A percentile compares a stretch with the other conserved stretches of the same genome.
These are phyloP conservation scores for Fusarium sp. DNA, from an alignment of 2,329 filamentous ascomycete species.

Conservation along the genomic window DNA sequence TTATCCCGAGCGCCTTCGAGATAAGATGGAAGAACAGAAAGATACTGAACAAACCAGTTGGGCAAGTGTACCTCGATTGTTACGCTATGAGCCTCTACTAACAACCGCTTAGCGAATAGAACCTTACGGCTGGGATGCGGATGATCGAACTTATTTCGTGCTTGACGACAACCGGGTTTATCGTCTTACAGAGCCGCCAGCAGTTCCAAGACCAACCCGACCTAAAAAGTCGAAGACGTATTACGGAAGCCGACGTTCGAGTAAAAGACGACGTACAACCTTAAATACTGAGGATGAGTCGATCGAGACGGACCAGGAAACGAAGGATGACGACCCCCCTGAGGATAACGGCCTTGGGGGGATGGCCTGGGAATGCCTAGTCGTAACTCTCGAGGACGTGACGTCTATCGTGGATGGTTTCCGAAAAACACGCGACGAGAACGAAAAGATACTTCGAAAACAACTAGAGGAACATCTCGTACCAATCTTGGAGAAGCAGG, in stretches of 20 bases:
- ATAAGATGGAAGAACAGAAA: slow-evolving; percentile 84
- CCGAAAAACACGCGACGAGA: slow-evolving; percentile 79
- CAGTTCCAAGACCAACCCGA: slow-evolving; percentile 72
- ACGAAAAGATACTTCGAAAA: slow-evolving; percentile 82
- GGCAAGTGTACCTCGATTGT: slow-evolving; percentile 66
- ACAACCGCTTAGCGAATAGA: slow-evolving; percentile 71
- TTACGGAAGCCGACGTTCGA: slow-evolving; percentile 68
- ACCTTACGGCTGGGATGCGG: slow-evolving; percentile 86
- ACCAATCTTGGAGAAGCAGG: slow-evolving; percentile 84
- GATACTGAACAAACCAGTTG: slow-evolving; percentile 84
- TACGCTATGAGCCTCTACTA: slow-evolving; percentile 12
- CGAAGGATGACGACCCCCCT: slow-evolving; percentile 46
- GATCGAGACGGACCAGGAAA: slow-evolving; percentile 51
- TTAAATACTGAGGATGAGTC: slow-evolving; percentile 49
- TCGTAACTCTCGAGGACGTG: slow-evolving; percentile 83
- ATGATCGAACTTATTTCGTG: slow-evolving; percentile 89
- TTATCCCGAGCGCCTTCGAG: slow-evolving; percentile 86
- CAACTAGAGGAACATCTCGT: slow-evolving; percentile 81
- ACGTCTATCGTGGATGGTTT: slow-evolving; percentile 76
- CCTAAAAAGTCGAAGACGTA: slow-evolving; percentile 68
- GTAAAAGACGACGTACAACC: slow-evolving; percentile 75
- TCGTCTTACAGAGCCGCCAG: slow-evolving; percentile 79
- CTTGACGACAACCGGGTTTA: slow-evolving; percentile 96
- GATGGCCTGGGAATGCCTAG: slow-evolving; percentile 91
- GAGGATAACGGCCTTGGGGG: slow-evolving; percentile 75